phyloP scores from a whole-genome alignment of 768 basidiomycete genomes.

The Xerocomus brunneocitrinus region DNA sequence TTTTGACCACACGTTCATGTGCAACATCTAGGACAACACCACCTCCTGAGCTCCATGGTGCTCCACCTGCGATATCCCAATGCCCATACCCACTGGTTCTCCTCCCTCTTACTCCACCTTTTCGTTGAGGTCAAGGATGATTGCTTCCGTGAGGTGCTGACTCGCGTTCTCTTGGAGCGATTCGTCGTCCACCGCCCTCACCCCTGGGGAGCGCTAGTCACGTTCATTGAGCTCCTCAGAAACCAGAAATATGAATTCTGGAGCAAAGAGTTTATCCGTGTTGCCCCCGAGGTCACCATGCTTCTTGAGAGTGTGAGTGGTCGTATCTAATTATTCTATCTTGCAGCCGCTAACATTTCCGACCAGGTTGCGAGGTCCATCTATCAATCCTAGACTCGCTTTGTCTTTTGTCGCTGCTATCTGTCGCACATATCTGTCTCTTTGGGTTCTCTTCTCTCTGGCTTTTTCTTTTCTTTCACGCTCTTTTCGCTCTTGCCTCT shows the following conservation, averaged over 20 bases:
- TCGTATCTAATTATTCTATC: neutral
- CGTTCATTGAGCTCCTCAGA: conserved; percentile 89
- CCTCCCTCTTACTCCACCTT: conserved; percentile 80
- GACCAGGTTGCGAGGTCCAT: conserved; percentile 70
- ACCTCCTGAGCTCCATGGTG: conserved; percentile 87
- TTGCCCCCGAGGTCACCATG: conserved; percentile 81
- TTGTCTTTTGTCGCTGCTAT: conserved; percentile 66
- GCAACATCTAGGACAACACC: conserved; percentile 77
- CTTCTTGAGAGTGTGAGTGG: conserved; percentile 75
- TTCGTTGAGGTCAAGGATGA: conserved; percentile 79
- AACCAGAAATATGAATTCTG: conserved; percentile 90
- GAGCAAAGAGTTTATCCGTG: conserved; percentile 80
- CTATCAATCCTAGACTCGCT: conserved; percentile 69
- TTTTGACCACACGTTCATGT: neutral
- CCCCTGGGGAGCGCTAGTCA: conserved; percentile 92
- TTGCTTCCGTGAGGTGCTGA: conserved; percentile 75
- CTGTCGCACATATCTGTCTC: conserved; percentile 73
- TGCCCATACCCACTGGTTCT: conserved; percentile 98
- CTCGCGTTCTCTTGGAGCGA: conserved; percentile 87
- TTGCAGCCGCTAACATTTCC: conserved; percentile 2
- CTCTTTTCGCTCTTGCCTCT: conserved; percentile 9
- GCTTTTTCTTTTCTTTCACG: neutral
- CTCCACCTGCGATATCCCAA: conserved; percentile 97
- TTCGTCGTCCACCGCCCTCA: conserved; percentile 94
- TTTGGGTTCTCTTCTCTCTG: conserved; percentile 45